A percentile compares a stretch with the other conserved stretches of the same genome.
phyloP scores from a whole-genome alignment of 495 filamentous ascomycete genomes.

The Penicillium cinerascens region DNA sequence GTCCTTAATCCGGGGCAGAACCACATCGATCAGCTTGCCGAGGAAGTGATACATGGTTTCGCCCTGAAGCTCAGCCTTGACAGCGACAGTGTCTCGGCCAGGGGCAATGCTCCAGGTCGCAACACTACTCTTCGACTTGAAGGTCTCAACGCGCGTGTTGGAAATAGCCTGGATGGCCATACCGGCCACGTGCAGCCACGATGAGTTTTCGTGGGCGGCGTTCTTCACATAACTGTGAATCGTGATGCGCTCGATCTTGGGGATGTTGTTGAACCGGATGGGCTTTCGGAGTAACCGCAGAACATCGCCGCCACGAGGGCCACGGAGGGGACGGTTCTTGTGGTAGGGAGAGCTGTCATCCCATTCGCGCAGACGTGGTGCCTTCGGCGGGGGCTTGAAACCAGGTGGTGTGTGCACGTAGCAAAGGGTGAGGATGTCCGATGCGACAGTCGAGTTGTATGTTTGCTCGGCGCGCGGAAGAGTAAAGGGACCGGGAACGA shows the following conservation, averaged over 20 bases:
- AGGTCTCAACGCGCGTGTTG: slow-evolving; percentile 67
- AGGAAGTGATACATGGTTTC: slow-evolving; percentile 87
- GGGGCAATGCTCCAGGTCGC: slow-evolving; percentile 59
- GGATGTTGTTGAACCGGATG: slow-evolving; percentile 82
- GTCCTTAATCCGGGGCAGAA: slow-evolving; percentile 92
- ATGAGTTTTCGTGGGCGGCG: slow-evolving; percentile 58
- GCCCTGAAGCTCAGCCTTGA: slow-evolving; percentile 67
- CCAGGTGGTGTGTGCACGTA: slow-evolving; percentile 82
- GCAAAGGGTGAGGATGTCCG: slow-evolving; percentile 85
- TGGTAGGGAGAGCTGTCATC: slow-evolving; percentile 89
- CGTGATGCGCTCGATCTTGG: slow-evolving; percentile 74
- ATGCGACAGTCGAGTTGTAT: slow-evolving; percentile 76
- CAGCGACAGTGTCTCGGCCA: slow-evolving; percentile 48
- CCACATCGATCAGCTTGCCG: slow-evolving; percentile 78
- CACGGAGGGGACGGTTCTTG: slow-evolving; percentile 80
- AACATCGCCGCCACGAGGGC: slow-evolving; percentile 67
- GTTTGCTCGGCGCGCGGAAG: slow-evolving; percentile 86
- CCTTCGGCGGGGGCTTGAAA: slow-evolving; percentile 56
- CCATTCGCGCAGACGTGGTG: slow-evolving; percentile 78
- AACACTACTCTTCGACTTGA: slow-evolving; percentile 63
- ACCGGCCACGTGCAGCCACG: slow-evolving; percentile 72
- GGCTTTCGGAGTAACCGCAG: slow-evolving; percentile 71
- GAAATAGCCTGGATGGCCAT: slow-evolving; percentile 84
- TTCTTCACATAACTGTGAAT: slow-evolving; percentile 67
- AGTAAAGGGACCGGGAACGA: slow-evolving; percentile 90